A percentile compares a stretch with the other conserved stretches of the same genome.
Evolutionary conservation across 306 rosid species (phyloP).

Genomic region (Castanopsis chinensis): DNA sequence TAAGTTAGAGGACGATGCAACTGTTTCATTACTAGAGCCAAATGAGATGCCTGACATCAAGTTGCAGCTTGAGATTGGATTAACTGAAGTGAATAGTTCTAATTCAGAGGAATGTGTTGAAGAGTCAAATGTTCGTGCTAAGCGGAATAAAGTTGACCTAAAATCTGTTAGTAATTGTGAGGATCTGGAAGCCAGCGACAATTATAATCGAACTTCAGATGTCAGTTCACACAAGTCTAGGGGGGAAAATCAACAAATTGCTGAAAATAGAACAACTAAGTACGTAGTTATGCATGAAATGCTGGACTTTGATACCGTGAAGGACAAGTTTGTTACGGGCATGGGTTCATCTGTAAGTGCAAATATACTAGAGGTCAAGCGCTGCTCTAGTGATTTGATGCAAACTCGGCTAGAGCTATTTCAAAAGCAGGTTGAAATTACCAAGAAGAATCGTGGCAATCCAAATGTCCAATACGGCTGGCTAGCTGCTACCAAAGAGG

Average conservation of each 20-base stretch:
- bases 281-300: constrained; percentile 23
- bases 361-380: constrained; percentile 51
- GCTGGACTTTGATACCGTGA: constrained; percentile 53
- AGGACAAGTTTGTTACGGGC: constrained; percentile 50
- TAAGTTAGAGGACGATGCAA: constrained; percentile 8
- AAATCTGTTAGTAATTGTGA: constrained; percentile 27
- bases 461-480: constrained; percentile 77
- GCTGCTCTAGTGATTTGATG: constrained; percentile 40
- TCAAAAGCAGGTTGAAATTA: constrained; percentile 77
- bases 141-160: constrained; percentile 41
- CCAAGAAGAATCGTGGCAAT: constrained; percentile 47
- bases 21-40: constrained; percentile 8
- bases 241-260: constrained; percentile 29
- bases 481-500: constrained; percentile 67
- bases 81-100: constrained; percentile 51
- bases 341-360: constrained; percentile 39
- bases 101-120: constrained; percentile 61
- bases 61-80: constrained; percentile 78
- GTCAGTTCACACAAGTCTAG: constrained; percentile 35
- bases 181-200: constrained; percentile 54
- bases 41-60: constrained; percentile 50
- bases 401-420: constrained; percentile 62
- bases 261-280: constrained; percentile 29
- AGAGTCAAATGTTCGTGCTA: constrained; percentile 60
- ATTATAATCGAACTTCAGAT: constrained; percentile 38